Evolutionary conservation across 108 stramenopile genomes (phyloP), one percentile per base, ranked within the genome.

Genomic region (Fragilaria crotonensis): DNA sequence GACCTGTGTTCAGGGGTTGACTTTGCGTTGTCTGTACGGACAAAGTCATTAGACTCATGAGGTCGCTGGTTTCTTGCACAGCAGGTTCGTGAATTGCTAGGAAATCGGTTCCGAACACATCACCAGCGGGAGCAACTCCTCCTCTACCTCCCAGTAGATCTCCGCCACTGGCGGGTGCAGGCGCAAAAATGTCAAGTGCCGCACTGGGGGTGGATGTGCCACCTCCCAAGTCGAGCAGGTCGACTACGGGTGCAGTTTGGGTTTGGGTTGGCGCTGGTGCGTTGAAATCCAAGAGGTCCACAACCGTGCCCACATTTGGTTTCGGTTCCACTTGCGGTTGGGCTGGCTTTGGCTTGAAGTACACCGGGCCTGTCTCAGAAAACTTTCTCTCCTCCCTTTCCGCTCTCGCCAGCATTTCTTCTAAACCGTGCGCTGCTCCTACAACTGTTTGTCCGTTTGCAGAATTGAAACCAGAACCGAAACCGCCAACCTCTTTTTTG

Each of bases 391-490:
- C 60, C 30, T 61, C 66, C 5, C 61, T 48, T 46, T 59, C 36
- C 18, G 79, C 75, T 47, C 63, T 63, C 55, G 78, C 72, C 29
- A 84, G 57, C 83, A 84, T 84, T 72, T 84, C 83, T 26, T 84
- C 83, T 19, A 80, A 65, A 0, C 70, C 62, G 63, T 84, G 83
- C 2, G 83, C 79, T 19, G 83, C 83, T 29, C 83, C 83, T 5
- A 84, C 79, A 23, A 80, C 74, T 0, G 36, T 58, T 33, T 70
- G 67, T 0, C 79, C 83, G 57, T 77, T 71, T 30, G 51, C 56
- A 52, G 71, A 48, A 0, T 28, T 60, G 45, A 76, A 83, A 2
- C 79, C 79, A 33, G 63, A 64, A 31, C 83, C 83, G 56, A 80
- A 84, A n/a, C 75, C 83, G 41, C 72, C 63, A 14, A 72, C 77